Base-by-base conservation (phyloP, 2,329 filamentous ascomycete genomes). In the Aspergillus ibericus region DNA sequence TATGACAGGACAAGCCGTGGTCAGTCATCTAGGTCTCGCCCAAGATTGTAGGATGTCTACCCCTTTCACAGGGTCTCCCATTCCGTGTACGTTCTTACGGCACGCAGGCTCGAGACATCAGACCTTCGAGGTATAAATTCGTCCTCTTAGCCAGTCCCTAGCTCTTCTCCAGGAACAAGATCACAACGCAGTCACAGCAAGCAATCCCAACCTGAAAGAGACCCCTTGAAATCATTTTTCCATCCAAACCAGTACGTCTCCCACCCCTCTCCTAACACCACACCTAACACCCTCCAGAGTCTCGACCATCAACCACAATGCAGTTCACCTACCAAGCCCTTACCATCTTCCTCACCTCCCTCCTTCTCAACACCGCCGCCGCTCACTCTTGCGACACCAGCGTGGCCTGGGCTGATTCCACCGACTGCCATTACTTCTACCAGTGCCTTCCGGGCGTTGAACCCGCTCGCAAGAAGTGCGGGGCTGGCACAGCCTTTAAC, bases 251-350 rank as follows among this genome's bases (percentile, higher is more conserved):
- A 15, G 42, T 47, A 3, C 10, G 42, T 47, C 4, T 15, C 5
- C 27, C 1, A 47, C 9, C 22, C n/a, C 1, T 13, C 42, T 6
- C 22, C 27, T 20, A 12, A 27, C 25, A 15, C 13, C 47, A 20
- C 7, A 18, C 16, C 27, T 50, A 35, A 50, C 18, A 10, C 6
- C 1, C 29, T 20, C 10, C 42, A n/a, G n/a, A n/a, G n/a, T 25
- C 22, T 5, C 27, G 47, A 35, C 16, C 34, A 13, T 20, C 35
- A 13, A 2, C 49, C 34, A 53, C 32, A 40, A 53, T 53, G 50
- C 50, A 20, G 22, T 40, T 53, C 50, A 38, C 38, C 8, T 40
- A 53, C 50, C 50, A 53, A 42, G 15, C 50, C 9, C 50, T 53
- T 1, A 15, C 25, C n/a, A 36, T 53, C 12, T 32, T 53, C 35